Percentiles rank a stretch among this genome's conserved stretches.
phyloP scores from a whole-genome alignment of 805 yeast genomes.

The Yarrowia sp. region DNA sequence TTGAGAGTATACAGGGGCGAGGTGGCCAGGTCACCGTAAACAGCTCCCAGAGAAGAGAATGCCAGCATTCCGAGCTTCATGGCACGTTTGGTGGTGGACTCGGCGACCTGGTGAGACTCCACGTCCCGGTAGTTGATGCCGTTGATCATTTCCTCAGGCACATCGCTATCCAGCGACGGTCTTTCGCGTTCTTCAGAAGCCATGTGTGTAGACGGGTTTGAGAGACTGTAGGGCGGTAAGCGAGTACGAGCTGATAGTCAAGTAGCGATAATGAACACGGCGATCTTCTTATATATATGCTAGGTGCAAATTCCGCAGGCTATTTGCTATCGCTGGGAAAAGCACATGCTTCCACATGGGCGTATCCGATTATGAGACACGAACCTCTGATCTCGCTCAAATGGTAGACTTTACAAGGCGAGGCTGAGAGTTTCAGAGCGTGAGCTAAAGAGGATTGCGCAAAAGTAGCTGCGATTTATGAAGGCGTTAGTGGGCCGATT shows the following conservation, averaged over 20 bases:
- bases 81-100: constrained; percentile 16
- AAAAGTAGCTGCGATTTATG: not conserved
- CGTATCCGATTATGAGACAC: constrained; percentile 13
- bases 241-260: too few species aligned
- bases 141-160: constrained; percentile 16
- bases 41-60: constrained; percentile 63
- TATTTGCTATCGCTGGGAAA: not conserved
- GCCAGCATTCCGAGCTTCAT: constrained; percentile 45
- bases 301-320: not conserved
- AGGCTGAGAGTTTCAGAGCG: constrained; percentile 21
- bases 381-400: not conserved
- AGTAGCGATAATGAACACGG: too few species aligned
- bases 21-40: constrained; percentile 54
- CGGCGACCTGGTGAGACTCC: constrained; percentile 3
- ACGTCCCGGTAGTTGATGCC: constrained; percentile 25
- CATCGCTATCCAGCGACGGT: not conserved
- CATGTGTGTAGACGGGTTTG: not conserved
- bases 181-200: constrained; percentile 23
- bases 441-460: not conserved
- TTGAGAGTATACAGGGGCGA: constrained; percentile 33
- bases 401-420: not conserved
- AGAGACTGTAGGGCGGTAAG: too few species aligned
- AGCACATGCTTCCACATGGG: constrained; percentile 21
- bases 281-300: not conserved
- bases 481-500: not conserved